A percentile compares a stretch with the other conserved stretches of the same genome.
Conservation (phyloP, 1,284 basidiomycete species). For the Naganishia cerealis region DNA sequence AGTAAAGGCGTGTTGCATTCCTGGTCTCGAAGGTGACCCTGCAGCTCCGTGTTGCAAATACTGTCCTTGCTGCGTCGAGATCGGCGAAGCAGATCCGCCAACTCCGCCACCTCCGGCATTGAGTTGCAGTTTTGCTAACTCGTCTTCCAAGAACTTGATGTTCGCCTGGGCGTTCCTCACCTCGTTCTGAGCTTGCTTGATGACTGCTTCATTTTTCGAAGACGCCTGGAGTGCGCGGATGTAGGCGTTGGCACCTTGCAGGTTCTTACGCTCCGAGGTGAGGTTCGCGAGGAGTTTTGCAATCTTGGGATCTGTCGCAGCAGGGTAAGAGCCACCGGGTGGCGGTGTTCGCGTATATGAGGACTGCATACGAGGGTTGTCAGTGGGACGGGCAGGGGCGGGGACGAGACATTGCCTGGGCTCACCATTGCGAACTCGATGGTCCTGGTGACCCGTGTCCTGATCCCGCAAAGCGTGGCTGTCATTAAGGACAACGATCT, state of each 20-base stretch:
- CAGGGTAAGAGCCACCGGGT: conserved; percentile 3
- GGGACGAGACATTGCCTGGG: not conserved
- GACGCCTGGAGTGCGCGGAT: conserved; percentile 53
- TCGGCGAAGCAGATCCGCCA: conserved; percentile 20
- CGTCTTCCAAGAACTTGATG: conserved; percentile 53
- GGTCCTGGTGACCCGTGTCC: not conserved
- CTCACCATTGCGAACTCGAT: not conserved
- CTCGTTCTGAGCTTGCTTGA: conserved; percentile 54
- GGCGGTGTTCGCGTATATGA: conserved; percentile 18
- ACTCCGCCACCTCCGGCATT: conserved; percentile 20
- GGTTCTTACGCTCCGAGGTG: conserved; percentile 50
- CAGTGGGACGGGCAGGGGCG: not conserved
- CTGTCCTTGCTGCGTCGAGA: conserved; percentile 22
- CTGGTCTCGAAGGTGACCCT: conserved; percentile 20
- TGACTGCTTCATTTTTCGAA: conserved; percentile 52
- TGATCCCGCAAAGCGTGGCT: too few relatives aligned
- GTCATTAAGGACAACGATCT: too few relatives aligned
- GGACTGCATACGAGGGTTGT: not conserved
- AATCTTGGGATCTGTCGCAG: conserved; percentile 45
- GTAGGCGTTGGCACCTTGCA: conserved; percentile 54
- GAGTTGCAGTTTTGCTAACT: conserved; percentile 50
- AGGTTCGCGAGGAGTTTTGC: conserved; percentile 49
- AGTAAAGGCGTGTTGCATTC: conserved; percentile 26
- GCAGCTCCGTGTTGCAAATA: conserved; percentile 7
- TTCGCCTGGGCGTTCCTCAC: conserved; percentile 51